Evolutionary conservation across 768 basidiomycete species (phyloP).

Genomic region (Mycena polygramma): DNA sequence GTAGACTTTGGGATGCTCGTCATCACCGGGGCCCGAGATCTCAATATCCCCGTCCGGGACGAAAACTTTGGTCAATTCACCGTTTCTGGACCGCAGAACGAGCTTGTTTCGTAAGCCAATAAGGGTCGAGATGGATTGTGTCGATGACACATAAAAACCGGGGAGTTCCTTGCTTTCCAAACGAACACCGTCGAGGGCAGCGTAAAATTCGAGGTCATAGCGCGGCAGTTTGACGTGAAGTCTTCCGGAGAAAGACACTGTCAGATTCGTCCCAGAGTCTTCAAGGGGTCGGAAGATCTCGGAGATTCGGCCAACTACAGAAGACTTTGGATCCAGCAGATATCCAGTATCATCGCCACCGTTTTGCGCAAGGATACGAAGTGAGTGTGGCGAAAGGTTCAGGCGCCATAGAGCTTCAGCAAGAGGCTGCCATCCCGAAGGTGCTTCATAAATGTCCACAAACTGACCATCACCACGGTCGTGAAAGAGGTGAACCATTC

Average conservation of each 20-base stretch:
- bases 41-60: conserved; percentile 55
- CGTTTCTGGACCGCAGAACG: conserved; percentile 47
- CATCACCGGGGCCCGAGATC: conserved; percentile 25
- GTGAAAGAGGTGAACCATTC: conserved; percentile 24
- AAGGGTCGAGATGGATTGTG: conserved; percentile 59
- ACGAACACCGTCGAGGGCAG: conserved; percentile 44
- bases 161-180: conserved; percentile 58
- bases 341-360: background rate
- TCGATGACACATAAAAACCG: conserved; percentile 54
- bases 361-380: background rate
- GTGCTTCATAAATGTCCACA: conserved; percentile 8
- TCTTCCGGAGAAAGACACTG: background rate
- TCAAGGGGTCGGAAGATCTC: conserved; percentile 17
- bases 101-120: conserved; percentile 59
- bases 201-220: conserved; percentile 56
- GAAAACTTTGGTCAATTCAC: conserved; percentile 44
- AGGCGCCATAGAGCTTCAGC: conserved; percentile 5
- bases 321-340: conserved; percentile 17
- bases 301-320: background rate
- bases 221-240: conserved; percentile 55
- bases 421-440: conserved; percentile 15
- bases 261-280: background rate
- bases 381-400: background rate
- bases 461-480: background rate
- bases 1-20: conserved; percentile 39